Evolutionary conservation across 2,329 filamentous ascomycete species (phyloP).

Genomic region (Talaromyces funiculosus): DNA sequence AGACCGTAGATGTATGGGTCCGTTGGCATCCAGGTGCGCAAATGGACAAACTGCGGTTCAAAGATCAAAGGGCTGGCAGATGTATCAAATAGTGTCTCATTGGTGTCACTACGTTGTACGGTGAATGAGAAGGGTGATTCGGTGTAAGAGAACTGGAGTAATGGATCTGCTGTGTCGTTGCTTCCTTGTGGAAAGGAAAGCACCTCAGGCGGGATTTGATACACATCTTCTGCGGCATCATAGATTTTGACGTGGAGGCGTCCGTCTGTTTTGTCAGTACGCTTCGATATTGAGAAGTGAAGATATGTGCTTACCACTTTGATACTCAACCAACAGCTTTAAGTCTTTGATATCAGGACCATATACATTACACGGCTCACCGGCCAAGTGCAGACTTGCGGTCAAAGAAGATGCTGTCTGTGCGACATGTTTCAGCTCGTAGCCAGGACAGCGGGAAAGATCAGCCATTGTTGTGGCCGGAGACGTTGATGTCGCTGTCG

Average conservation of each 20-base stretch:
- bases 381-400: slow-evolving; percentile 65
- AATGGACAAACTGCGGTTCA: slow-evolving; percentile 68
- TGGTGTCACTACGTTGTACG: slow-evolving; percentile 37
- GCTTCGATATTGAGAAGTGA: slow-evolving; percentile 25
- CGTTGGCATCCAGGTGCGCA: slow-evolving; percentile 64
- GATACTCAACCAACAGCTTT: slow-evolving; percentile 56
- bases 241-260: slow-evolving; percentile 70
- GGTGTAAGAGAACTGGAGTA: slow-evolving; percentile 47
- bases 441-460: slow-evolving; percentile 29
- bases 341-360: slow-evolving; percentile 53
- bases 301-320: slow-evolving; percentile 44
- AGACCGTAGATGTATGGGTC: slow-evolving; percentile 71
- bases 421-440: slow-evolving; percentile 31
- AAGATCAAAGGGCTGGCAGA: slow-evolving; percentile 63
- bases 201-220: slow-evolving; percentile 66
- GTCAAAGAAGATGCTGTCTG: slow-evolving; percentile 32
- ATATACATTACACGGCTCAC: slow-evolving; percentile 57
- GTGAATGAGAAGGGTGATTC: slow-evolving; percentile 63
- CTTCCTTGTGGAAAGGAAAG: slow-evolving; percentile 54
- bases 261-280: slow-evolving; percentile 41
- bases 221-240: slow-evolving; percentile 62
- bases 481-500: neutral
- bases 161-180: slow-evolving; percentile 42
- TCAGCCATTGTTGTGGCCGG: neutral
- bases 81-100: slow-evolving; percentile 59